These are phyloP conservation scores for Spinacia oleracea DNA, from an alignment of 179 eudicot genomes.

Conservation along the genomic window DNA sequence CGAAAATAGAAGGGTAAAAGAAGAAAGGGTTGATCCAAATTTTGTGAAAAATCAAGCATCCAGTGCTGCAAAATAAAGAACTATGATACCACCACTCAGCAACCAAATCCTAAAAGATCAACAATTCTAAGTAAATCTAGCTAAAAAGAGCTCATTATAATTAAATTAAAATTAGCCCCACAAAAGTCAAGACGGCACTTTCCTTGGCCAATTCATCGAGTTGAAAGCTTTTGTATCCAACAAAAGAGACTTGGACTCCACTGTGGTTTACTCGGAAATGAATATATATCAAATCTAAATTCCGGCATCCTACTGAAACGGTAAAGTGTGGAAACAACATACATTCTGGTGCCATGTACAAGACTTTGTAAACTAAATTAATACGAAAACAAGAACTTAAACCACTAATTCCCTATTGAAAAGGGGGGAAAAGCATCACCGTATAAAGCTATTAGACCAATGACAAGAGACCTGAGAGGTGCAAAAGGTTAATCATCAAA, in stretches of 20 bases:
- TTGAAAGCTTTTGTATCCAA: background rate
- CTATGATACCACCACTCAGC: background rate
- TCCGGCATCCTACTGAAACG: conserved; percentile 11
- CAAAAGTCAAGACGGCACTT: background rate
- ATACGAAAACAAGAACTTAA: conserved; percentile 3
- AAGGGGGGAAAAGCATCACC: conserved; percentile 7
- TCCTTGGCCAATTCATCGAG: background rate
- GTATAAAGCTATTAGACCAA: background rate
- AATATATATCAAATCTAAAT: conserved; percentile 1
- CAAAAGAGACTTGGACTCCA: background rate
- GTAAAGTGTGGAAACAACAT: background rate
- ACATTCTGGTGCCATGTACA: conserved; percentile 1
- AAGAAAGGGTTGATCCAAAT: background rate
- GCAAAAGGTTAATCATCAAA: conserved; percentile 13
- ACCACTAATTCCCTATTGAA: conserved; percentile 4
- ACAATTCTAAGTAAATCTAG: background rate
- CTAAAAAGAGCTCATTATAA: conserved; percentile 3
- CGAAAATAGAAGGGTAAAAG: background rate
- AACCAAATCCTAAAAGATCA: background rate
- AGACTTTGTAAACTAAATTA: background rate
- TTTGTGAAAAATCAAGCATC: background rate
- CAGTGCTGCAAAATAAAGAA: background rate
- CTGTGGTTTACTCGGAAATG: background rate
- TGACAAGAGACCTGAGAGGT: conserved; percentile 8
- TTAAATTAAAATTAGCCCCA: background rate